phyloP scores from a whole-genome alignment of 208 protist genomes.

The Herpetomonas muscarum region DNA sequence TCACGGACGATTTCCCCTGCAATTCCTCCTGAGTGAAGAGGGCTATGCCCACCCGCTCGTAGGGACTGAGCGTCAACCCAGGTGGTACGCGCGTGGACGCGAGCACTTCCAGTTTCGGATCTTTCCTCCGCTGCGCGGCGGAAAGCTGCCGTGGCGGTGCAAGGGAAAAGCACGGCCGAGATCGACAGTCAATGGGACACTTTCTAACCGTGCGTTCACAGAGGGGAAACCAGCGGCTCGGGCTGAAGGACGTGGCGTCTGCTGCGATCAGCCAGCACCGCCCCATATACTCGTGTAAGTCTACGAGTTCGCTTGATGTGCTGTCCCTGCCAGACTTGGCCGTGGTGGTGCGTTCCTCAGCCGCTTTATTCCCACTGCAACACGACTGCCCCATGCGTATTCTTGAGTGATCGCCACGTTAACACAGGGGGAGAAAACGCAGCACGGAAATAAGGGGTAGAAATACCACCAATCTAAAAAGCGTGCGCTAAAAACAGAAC shows the following conservation, averaged over 20 bases:
- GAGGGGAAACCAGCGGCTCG: conserved; percentile 24
- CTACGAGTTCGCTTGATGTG: not conserved
- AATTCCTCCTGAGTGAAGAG: no score
- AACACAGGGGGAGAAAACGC: no score
- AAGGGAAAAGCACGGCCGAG: not conserved
- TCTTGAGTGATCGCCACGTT: no score
- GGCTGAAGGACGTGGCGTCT: conserved; percentile 15
- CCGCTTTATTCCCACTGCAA: no score
- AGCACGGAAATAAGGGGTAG: no score
- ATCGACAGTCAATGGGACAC: not conserved
- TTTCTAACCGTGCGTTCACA: not conserved
- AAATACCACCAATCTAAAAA: no score
- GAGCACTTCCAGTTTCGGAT: conserved; percentile 13
- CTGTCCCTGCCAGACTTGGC: not conserved
- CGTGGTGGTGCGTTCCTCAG: not conserved
- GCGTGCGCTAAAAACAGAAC: no score
- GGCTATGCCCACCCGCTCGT: no score
- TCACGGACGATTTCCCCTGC: no score
- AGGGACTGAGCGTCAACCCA: not conserved
- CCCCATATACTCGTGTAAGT: conserved; percentile 14
- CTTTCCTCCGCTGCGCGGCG: not conserved
- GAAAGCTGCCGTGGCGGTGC: not conserved
- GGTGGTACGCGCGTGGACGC: conserved; percentile 9
- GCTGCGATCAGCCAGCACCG: conserved; percentile 26
- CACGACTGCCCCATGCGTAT: no score